phyloP scores from a whole-genome alignment of 176 grass and related monocot genomes.

The Zizania latifolia region DNA sequence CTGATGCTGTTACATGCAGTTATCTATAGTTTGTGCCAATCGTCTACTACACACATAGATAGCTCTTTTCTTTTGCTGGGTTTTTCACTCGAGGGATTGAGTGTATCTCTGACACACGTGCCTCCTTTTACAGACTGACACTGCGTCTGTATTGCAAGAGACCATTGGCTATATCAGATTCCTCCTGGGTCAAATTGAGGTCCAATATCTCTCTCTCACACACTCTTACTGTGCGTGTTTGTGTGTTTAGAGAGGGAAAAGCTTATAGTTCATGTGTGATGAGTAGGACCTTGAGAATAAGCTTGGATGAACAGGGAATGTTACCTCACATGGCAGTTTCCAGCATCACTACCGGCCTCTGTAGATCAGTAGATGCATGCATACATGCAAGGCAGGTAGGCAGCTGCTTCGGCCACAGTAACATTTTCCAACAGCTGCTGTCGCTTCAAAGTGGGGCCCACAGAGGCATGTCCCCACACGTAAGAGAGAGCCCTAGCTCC shows the following conservation, averaged over 20 bases:
- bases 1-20: constrained; percentile 4
- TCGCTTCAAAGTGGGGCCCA: no score
- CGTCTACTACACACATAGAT: no score
- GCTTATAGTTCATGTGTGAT: background rate
- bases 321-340: no score
- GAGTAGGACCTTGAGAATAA: constrained; percentile 22
- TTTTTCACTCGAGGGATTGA: constrained; percentile 51
- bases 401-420: background rate
- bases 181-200: constrained; percentile 93
- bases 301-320: constrained; percentile 16
- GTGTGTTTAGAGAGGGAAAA: background rate
- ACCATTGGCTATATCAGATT: constrained; percentile 99
- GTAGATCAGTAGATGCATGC: background rate
- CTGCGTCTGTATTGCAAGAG: constrained; percentile 93
- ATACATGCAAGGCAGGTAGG: background rate
- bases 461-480: no score
- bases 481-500: no score
- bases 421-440: background rate
- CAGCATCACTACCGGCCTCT: no score
- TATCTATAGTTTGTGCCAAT: constrained; percentile 40
- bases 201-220: constrained; percentile 39
- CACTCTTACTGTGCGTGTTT: background rate
- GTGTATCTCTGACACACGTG: constrained; percentile 65
- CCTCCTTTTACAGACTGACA: constrained; percentile 88
- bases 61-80: constrained; percentile 12